Conservation (phyloP, 768 basidiomycete species). For the Termitomyces sp. region DNA sequence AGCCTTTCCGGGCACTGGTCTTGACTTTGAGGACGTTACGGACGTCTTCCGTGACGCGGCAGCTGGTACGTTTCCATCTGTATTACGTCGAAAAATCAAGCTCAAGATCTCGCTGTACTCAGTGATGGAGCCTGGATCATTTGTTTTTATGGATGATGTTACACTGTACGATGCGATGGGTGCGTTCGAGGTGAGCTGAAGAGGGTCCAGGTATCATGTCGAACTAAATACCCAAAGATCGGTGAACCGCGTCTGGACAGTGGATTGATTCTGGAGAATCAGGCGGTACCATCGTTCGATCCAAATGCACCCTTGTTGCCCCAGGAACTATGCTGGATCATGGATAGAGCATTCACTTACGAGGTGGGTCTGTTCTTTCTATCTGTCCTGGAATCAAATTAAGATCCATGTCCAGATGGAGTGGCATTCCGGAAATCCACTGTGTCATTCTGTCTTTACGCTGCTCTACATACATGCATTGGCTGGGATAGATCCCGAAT, state of each 20-base stretch:
- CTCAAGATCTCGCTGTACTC: conserved; percentile 1
- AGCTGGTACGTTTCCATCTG: conserved; percentile 41
- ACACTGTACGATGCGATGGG: conserved; percentile 90
- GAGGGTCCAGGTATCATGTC: neutral
- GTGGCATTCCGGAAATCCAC: conserved; percentile 81
- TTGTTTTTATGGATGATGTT: conserved; percentile 68
- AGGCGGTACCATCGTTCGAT: conserved; percentile 52
- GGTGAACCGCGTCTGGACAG: conserved; percentile 89
- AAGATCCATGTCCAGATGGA: conserved; percentile 55
- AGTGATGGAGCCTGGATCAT: conserved; percentile 62
- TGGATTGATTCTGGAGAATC: conserved; percentile 51
- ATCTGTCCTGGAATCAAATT: neutral
- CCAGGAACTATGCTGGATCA: conserved; percentile 84
- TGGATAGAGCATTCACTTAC: conserved; percentile 72
- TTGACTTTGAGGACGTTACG: conserved; percentile 63
- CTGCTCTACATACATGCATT: conserved; percentile 70
- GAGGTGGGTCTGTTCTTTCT: conserved; percentile 53
- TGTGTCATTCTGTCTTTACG: conserved; percentile 86
- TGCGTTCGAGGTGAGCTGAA: conserved; percentile 69
- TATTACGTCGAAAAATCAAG: neutral
- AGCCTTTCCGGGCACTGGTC: conserved; percentile 50
- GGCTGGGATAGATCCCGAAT: conserved; percentile 55
- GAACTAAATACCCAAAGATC: conserved; percentile 49
- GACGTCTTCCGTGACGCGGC: conserved; percentile 56
- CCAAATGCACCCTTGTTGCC: conserved; percentile 62